A percentile compares a stretch with the other conserved stretches of the same genome.
Evolutionary conservation across 1,139 yeast genomes (phyloP).

Genomic region (Blastobotrys proliferans): DNA sequence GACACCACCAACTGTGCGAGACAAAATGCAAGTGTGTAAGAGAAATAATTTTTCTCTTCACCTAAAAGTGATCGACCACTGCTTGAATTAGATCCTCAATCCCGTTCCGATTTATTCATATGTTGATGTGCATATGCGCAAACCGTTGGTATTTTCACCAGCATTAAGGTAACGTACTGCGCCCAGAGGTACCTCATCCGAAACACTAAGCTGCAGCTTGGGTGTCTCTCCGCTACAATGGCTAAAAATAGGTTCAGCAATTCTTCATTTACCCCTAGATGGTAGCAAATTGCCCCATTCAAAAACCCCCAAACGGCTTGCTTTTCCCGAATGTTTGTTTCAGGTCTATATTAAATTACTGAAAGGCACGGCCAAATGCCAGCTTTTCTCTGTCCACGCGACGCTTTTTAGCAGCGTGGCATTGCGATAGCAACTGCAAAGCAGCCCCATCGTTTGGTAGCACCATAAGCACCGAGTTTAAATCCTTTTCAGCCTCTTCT

Average conservation of each 20-base stretch:
- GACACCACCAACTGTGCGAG: not conserved
- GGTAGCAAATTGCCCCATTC: too few relatives aligned
- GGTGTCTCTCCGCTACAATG: too few relatives aligned
- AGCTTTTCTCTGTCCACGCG: slow-evolving; percentile 69
- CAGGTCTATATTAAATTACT: too few relatives aligned
- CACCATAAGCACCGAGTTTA: slow-evolving; percentile 58
- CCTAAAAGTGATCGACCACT: not conserved
- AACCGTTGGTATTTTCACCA: too few relatives aligned
- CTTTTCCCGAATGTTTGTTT: too few relatives aligned
- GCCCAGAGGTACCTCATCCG: too few relatives aligned
- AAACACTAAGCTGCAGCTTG: too few relatives aligned
- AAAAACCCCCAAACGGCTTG: too few relatives aligned
- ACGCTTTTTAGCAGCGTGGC: slow-evolving; percentile 49
- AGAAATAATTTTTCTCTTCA: not conserved
- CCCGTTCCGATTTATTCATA: not conserved
- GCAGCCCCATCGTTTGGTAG: slow-evolving; percentile 77
- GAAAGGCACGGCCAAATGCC: slow-evolving; percentile 79
- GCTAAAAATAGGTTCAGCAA: too few relatives aligned
- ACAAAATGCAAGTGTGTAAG: not conserved
- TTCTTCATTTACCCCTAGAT: too few relatives aligned
- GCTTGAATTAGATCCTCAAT: too few relatives aligned
- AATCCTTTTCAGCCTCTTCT: slow-evolving; percentile 59
- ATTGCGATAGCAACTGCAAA: slow-evolving; percentile 58
- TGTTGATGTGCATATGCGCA: slow-evolving; percentile 1
- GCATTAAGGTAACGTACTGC: too few relatives aligned